Base-by-base conservation (phyloP, 768 basidiomycete genomes). In the Tephrocybe sp. region DNA sequence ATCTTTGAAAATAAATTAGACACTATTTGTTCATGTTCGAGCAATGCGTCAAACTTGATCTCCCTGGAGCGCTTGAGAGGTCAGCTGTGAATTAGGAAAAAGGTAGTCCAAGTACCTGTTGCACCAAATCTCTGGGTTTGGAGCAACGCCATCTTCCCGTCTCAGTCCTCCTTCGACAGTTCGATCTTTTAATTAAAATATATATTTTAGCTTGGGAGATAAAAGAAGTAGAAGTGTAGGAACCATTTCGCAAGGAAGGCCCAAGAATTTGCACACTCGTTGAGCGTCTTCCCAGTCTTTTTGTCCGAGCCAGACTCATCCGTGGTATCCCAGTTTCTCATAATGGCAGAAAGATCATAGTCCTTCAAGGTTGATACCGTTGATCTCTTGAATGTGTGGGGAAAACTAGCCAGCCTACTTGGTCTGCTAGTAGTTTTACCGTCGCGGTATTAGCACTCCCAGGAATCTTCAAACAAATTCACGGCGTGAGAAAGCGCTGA, bases 361-460 rank as follows among this genome's bases (percentile, higher is more conserved):
- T 88, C 86, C 87, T 92, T 36, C 12, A 19, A 28, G 28, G n/a
- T 15, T n/a, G n/a, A n/a, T 35, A n/a, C 11, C 18, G 16, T 37
- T 5, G 16, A 19, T 19, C 36, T 21, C 16, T 12, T 12, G 36
- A 19, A 37, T n/a, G 5, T 19, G 3, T 15, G 8, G 2, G 21
- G 25, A 34, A 3, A n/a, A n/a, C n/a, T n/a, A n/a, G n/a, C n/a
- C n/a, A 39, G 25, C 36, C 22, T 32, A 88, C 91, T 63, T 86
- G 68, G 36, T 86, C 77, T 12, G 85, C 74, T 18, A 97, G 70
- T 7, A 97, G 68, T 50, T 77, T 74, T n/a, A 93, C 90, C 1
- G 90, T 91, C 2, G 91, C 92, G 4, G 93, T 96, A 64, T 98
- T 95, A 9, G 97, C 94, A 2, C 95, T 94, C 21, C 95, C 95